Evolutionary conservation across 2,329 filamentous ascomycete species (phyloP).

Genomic region (Phaeosphaeriaceae sp.): DNA sequence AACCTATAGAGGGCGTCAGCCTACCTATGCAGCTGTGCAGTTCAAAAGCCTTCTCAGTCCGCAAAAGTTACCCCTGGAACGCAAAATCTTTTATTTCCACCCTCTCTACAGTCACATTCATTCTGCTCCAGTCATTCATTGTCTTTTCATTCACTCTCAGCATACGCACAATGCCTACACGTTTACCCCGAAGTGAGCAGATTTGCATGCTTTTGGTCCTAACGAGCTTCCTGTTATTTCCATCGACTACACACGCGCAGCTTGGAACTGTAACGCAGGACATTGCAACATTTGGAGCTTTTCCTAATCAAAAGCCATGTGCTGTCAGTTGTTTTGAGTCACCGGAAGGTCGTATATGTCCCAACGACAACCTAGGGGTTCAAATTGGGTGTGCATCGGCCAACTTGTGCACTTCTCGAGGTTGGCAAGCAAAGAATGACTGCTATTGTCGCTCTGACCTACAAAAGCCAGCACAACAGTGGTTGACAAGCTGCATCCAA

Average conservation of each 20-base stretch:
- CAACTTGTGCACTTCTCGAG: slow-evolving; percentile 3
- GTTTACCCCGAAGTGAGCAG: too few species aligned
- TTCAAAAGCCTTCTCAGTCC: too few species aligned
- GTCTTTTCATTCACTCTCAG: background rate
- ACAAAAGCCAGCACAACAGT: slow-evolving; percentile 12
- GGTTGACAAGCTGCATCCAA: slow-evolving; percentile 15
- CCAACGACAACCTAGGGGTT: slow-evolving; percentile 11
- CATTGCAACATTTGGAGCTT: slow-evolving; percentile 12
- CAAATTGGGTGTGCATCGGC: slow-evolving; percentile 11
- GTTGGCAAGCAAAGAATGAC: slow-evolving; percentile 23
- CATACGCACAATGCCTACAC: background rate
- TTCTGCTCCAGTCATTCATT: background rate
- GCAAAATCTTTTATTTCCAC: too few species aligned
- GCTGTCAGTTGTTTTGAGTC: slow-evolving; percentile 15
- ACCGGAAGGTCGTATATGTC: slow-evolving; percentile 2
- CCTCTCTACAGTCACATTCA: too few species aligned
- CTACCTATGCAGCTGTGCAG: too few species aligned
- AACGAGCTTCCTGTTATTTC: background rate
- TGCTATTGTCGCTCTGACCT: slow-evolving; percentile 23
- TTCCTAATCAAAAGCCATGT: slow-evolving; percentile 12
- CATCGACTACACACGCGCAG: slow-evolving; percentile 5
- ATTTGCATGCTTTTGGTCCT: too few species aligned
- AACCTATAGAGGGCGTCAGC: too few species aligned
- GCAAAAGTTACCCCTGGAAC: too few species aligned
- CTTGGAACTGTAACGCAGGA: slow-evolving; percentile 17